A percentile compares a stretch with the other conserved stretches of the same genome.
Conservation (phyloP, 78 protist genomes). For the slime mould (Dictyostelium discoideum) region DNA sequence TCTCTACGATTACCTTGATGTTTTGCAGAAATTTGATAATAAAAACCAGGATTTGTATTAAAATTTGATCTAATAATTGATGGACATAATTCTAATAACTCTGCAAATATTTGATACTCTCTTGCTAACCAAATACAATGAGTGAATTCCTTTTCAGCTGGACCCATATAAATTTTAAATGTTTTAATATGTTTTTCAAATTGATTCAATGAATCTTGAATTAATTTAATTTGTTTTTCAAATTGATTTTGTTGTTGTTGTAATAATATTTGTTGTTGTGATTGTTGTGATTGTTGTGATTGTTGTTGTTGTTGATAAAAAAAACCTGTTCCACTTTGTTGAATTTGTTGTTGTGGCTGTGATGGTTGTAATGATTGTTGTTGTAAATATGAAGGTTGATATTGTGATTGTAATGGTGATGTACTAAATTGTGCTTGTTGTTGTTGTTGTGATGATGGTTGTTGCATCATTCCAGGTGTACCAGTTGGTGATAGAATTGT, state of each 20-base stretch:
- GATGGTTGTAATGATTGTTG: neutral
- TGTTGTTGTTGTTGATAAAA: neutral
- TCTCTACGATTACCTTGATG: slow-evolving; percentile 22
- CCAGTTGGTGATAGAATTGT: neutral
- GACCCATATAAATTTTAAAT: slow-evolving; percentile 51
- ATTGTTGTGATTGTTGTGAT: neutral
- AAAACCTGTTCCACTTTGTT: neutral
- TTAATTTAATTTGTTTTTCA: slow-evolving; percentile 7
- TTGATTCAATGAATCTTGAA: slow-evolving; percentile 51
- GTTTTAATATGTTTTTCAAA: slow-evolving; percentile 68
- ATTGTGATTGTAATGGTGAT: neutral
- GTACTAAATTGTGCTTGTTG: neutral
- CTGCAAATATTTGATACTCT: slow-evolving; percentile 80
- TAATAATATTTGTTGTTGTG: neutral
- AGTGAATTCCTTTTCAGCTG: slow-evolving; percentile 39
- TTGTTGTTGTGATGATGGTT: neutral
- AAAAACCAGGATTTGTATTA: slow-evolving; percentile 41
- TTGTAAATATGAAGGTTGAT: neutral
- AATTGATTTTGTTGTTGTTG: neutral
- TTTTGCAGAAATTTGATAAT: slow-evolving; percentile 68
- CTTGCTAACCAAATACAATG: slow-evolving; percentile 70
- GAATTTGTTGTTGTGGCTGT: neutral
- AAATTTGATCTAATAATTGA: neutral
- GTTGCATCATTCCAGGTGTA: neutral
- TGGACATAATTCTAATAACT: slow-evolving; percentile 56